Conservation (phyloP, 495 filamentous ascomycete genomes). For the Tuber microsphaerosporum region DNA sequence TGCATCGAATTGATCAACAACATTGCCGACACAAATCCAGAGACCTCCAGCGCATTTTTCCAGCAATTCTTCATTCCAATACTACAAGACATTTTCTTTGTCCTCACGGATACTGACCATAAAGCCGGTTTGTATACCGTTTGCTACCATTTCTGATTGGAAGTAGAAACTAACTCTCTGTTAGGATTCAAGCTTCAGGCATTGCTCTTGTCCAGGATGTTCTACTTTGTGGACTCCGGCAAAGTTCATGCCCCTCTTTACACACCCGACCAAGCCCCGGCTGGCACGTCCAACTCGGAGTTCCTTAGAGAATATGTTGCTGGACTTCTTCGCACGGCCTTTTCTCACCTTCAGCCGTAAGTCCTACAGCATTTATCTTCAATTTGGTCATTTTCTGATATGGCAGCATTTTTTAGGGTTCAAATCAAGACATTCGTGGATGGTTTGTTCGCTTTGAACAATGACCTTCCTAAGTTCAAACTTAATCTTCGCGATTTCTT, state of each 20-base stretch:
- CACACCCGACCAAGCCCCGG: constrained; percentile 65
- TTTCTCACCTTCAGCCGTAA: constrained; percentile 86
- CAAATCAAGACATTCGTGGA: constrained; percentile 88
- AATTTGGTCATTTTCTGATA: constrained; percentile 33
- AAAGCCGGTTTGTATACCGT: constrained; percentile 65
- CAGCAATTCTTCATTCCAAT: constrained; percentile 92
- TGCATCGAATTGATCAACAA: constrained; percentile 97
- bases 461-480: constrained; percentile 81
- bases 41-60: constrained; percentile 90
- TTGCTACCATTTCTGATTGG: constrained; percentile 13
- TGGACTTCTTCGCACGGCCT: constrained; percentile 78
- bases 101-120: constrained; percentile 93
- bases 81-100: constrained; percentile 96
- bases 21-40: constrained; percentile 80
- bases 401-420: constrained; percentile 47
- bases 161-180: constrained; percentile 11
- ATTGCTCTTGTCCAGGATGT: constrained; percentile 87
- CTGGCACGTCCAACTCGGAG: constrained; percentile 77
- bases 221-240: constrained; percentile 73
- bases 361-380: constrained; percentile 45
- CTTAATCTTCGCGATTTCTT: constrained; percentile 91
- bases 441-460: constrained; percentile 72
- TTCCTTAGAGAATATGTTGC: constrained; percentile 82
- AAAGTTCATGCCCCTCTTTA: constrained; percentile 92
- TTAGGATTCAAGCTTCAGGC: constrained; percentile 91